phyloP scores from a whole-genome alignment of 1,284 basidiomycete species.

The Prillingera fragicola region DNA sequence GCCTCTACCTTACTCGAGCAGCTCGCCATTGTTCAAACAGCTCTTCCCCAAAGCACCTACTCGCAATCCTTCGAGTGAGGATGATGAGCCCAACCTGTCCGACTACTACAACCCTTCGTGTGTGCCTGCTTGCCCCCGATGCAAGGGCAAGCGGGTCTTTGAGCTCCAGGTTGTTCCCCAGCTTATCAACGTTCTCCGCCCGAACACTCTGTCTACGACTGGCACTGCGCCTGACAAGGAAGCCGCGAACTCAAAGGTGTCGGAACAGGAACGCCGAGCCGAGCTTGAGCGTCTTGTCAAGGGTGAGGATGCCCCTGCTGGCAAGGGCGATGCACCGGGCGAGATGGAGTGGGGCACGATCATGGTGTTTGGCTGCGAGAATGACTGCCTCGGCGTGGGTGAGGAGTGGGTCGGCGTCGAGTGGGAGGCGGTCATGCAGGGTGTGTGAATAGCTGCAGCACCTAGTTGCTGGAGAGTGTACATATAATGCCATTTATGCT shows the following conservation, averaged over 20 bases:
- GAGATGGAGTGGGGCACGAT: conserved; percentile 50
- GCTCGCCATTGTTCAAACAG: conserved; percentile 38
- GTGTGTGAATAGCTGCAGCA: too few relatives aligned
- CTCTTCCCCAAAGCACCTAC: conserved; percentile 40
- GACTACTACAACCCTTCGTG: conserved; percentile 26
- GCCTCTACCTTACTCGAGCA: conserved; percentile 45
- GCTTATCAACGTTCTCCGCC: conserved; percentile 41
- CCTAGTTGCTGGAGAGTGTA: too few relatives aligned
- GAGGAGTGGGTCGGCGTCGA: conserved; percentile 49
- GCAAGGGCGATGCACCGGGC: conserved; percentile 21
- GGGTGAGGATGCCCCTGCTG: conserved; percentile 16
- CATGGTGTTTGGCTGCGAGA: conserved; percentile 45
- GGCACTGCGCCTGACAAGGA: neutral
- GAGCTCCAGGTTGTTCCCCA: conserved; percentile 48
- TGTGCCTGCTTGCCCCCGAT: conserved; percentile 38
- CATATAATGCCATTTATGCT: too few relatives aligned
- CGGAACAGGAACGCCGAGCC: conserved; percentile 39
- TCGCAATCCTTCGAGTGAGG: conserved; percentile 25
- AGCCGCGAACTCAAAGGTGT: conserved; percentile 11
- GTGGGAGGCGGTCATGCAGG: conserved; percentile 41
- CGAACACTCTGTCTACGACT: conserved; percentile 24
- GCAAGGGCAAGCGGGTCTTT: conserved; percentile 39
- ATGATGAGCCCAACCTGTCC: conserved; percentile 34
- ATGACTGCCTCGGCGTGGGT: conserved; percentile 44
- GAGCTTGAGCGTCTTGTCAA: conserved; percentile 34